Evolutionary conservation across 352 stramenopile genomes (phyloP).

Genomic region (Elongisporangium anandrum): DNA sequence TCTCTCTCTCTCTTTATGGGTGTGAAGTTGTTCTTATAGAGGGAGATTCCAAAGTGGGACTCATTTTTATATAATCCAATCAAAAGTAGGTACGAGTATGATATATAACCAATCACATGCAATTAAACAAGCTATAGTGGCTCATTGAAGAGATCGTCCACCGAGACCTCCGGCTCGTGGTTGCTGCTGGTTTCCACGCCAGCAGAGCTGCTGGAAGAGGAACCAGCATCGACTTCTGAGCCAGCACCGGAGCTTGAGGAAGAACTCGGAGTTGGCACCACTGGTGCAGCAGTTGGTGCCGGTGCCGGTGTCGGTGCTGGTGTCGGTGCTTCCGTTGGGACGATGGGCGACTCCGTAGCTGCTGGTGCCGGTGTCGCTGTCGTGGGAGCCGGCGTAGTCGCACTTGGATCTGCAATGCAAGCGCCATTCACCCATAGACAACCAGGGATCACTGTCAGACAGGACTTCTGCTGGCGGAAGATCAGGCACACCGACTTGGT

Average conservation of each 20-base stretch:
- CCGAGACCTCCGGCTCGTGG: neutral
- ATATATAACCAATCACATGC: neutral
- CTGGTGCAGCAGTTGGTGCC: neutral
- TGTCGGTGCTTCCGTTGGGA: neutral
- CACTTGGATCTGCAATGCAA: constrained; percentile 5
- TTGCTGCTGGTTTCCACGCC: neutral
- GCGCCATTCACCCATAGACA: constrained; percentile 17
- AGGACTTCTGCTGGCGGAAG: neutral
- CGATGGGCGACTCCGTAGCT: neutral
- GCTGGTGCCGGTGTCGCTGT: neutral
- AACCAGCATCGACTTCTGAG: neutral
- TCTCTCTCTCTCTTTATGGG: neutral
- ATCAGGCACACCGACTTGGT: neutral
- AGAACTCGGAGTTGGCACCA: neutral
- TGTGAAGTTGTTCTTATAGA: neutral
- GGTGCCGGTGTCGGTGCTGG: neutral
- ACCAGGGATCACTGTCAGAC: constrained; percentile 1
- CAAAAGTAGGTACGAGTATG: neutral
- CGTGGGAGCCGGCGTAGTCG: neutral
- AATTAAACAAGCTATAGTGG: neutral
- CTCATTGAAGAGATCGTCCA: neutral
- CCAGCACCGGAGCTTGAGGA: neutral
- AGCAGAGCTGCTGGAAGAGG: neutral
- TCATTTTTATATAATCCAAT: neutral
- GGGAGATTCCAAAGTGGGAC: neutral